A percentile compares a stretch with the other conserved stretches of the same genome.
Conservation (phyloP, 805 yeast genomes). For the Sugiyamaella lignohabitans region DNA sequence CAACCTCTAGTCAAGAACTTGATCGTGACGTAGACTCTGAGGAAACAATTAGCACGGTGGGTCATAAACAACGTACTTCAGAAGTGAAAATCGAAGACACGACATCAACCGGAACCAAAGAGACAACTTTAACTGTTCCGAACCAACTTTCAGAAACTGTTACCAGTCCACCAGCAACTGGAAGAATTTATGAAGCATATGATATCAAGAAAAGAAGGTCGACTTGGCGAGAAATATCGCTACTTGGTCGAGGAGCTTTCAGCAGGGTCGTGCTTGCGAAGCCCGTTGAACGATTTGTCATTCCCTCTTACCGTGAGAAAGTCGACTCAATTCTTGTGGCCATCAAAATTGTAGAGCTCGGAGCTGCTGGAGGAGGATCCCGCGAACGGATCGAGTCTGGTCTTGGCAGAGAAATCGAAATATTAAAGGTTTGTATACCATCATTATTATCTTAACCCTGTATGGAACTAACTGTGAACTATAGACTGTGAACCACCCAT, state of each 20-base stretch:
- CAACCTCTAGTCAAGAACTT: neutral
- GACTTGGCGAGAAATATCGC: slow-evolving; percentile 28
- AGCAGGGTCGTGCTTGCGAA: slow-evolving; percentile 35
- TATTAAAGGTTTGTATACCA: slow-evolving; percentile 38
- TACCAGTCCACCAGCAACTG: neutral
- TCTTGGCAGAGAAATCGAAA: slow-evolving; percentile 63
- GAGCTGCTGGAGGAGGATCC: slow-evolving; percentile 36
- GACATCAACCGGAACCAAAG: neutral
- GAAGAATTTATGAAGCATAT: slow-evolving; percentile 26
- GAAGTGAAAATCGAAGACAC: neutral
- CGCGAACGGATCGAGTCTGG: slow-evolving; percentile 53
- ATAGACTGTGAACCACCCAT: slow-evolving; percentile 51
- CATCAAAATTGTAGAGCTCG: slow-evolving; percentile 54
- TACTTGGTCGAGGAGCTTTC: slow-evolving; percentile 38
- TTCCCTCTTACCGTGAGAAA: slow-evolving; percentile 24
- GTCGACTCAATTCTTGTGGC: slow-evolving; percentile 44
- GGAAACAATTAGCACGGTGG: neutral
- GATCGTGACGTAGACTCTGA: neutral
- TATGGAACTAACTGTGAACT: neutral
- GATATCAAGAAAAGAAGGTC: slow-evolving; percentile 22
- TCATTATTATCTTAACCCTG: no score
- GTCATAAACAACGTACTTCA: no score
- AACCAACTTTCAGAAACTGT: no score
- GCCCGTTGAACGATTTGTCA: slow-evolving; percentile 24
- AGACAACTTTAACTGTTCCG: no score